Percentiles rank a stretch among this genome's conserved stretches.
Conservation (phyloP, 352 stramenopile species). For the Blastocystis sp. region DNA sequence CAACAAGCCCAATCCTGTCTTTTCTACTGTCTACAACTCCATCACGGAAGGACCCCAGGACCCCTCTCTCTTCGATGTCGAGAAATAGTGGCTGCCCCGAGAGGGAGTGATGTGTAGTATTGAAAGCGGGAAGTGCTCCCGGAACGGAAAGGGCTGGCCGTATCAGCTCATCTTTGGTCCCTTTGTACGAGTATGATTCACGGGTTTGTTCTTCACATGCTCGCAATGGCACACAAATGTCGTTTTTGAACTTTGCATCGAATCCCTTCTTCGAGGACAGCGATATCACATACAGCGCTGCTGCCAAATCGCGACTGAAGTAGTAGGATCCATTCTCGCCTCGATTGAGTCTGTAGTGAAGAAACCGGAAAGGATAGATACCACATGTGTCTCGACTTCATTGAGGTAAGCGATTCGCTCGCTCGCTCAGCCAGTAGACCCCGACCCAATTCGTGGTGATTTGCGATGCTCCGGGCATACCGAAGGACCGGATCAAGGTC, state of each 20-base stretch:
- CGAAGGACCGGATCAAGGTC: conserved; percentile 66
- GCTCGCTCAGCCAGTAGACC: conserved; percentile 15
- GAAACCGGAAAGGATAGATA: conserved; percentile 29
- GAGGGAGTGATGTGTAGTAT: background rate
- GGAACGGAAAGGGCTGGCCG: conserved; percentile 60
- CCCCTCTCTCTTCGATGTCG: conserved; percentile 20
- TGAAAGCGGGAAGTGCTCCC: background rate
- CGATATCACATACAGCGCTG: conserved; percentile 33
- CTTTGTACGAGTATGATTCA: conserved; percentile 39
- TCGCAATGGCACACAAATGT: background rate
- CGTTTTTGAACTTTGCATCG: conserved; percentile 58
- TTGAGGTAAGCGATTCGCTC: background rate
- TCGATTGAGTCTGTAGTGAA: conserved; percentile 21
- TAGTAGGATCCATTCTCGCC: conserved; percentile 31
- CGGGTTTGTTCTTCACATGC: background rate
- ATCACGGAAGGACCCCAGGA: background rate
- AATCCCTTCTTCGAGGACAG: conserved; percentile 65
- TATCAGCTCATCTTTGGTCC: conserved; percentile 63
- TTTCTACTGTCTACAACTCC: conserved; percentile 49
- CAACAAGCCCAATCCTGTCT: conserved; percentile 43
- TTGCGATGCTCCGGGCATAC: conserved; percentile 57
- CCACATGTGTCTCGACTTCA: conserved; percentile 47
- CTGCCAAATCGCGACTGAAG: conserved; percentile 44
- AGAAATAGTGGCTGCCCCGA: background rate
- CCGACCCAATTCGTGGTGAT: conserved; percentile 47